Evolutionary conservation across 179 eudicot genomes (phyloP).

Genomic region (Actinidia polygama): DNA sequence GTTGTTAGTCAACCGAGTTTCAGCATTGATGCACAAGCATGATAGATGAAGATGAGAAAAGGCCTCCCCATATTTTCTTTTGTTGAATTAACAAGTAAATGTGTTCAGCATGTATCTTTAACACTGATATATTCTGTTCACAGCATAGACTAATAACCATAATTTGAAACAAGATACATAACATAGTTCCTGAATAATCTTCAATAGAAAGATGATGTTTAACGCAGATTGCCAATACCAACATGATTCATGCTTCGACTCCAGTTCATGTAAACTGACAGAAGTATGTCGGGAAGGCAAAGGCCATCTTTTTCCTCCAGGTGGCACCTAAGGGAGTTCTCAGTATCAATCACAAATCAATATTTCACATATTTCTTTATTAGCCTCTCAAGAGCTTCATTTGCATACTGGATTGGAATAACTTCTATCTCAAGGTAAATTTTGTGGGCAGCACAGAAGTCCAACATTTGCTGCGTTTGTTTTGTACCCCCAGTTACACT

Average conservation of each 20-base stretch:
- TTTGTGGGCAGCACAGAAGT: slow-evolving; percentile 44
- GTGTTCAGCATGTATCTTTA: not conserved
- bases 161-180: slow-evolving; percentile 7
- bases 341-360: slow-evolving; percentile 53
- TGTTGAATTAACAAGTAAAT: not conserved
- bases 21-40: not conserved
- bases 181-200: slow-evolving; percentile 2
- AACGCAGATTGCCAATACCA: not conserved
- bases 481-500: slow-evolving; percentile 54
- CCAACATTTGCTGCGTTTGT: slow-evolving; percentile 46
- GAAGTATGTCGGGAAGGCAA: not conserved
- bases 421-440: slow-evolving; percentile 46
- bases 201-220: not conserved
- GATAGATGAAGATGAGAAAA: not conserved
- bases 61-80: not conserved
- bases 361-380: slow-evolving; percentile 50
- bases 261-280: not conserved
- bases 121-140: not conserved
- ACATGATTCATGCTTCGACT: not conserved
- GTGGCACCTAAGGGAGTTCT: slow-evolving; percentile 38
- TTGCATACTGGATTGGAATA: slow-evolving; percentile 42
- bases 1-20: not conserved
- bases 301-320: no score
- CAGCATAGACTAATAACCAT: not conserved
- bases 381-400: slow-evolving; percentile 48